Percentiles rank a stretch among this genome's conserved stretches.
phyloP scores from a whole-genome alignment of 768 basidiomycete species.

The Dioszegia crocea region DNA sequence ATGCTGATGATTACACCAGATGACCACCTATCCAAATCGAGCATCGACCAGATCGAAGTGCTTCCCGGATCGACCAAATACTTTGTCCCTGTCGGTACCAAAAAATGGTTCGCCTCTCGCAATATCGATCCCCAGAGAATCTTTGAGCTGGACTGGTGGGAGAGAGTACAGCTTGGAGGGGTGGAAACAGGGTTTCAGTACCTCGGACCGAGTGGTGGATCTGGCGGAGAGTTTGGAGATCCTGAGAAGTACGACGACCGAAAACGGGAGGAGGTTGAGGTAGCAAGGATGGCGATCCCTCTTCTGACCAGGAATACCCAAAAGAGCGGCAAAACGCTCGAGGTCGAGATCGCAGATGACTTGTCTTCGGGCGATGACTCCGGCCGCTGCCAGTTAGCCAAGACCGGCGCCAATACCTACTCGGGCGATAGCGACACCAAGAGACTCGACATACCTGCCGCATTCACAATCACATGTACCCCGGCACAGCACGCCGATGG shows the following conservation, averaged over 20 bases:
- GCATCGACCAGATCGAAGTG: slow-evolving; percentile 22
- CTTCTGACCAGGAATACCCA: not conserved
- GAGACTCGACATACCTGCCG: too few species aligned
- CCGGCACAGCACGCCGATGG: slow-evolving; percentile 35
- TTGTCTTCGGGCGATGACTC: too few species aligned
- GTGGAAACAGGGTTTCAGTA: not conserved
- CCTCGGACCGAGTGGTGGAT: not conserved
- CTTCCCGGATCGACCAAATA: slow-evolving; percentile 4
- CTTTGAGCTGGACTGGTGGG: slow-evolving; percentile 35
- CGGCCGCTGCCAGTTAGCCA: too few species aligned
- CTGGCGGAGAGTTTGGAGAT: not conserved
- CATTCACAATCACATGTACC: slow-evolving; percentile 20
- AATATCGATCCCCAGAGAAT: slow-evolving; percentile 18
- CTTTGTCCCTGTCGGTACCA: slow-evolving; percentile 19
- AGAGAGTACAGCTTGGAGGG: slow-evolving; percentile 10
- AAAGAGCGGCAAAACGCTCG: too few species aligned
- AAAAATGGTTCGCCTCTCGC: slow-evolving; percentile 20
- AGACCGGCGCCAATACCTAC: too few species aligned
- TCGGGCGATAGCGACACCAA: too few species aligned
- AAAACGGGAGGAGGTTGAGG: too few species aligned
- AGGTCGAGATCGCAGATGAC: too few species aligned
- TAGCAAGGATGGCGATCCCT: too few species aligned
- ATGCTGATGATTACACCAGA: slow-evolving; percentile 15
- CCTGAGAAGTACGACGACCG: too few species aligned
- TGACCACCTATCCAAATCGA: slow-evolving; percentile 34